A percentile compares a stretch with the other conserved stretches of the same genome.
Evolutionary conservation across 305 asterid species (phyloP).

Genomic region (Ilex paraguariensis): DNA sequence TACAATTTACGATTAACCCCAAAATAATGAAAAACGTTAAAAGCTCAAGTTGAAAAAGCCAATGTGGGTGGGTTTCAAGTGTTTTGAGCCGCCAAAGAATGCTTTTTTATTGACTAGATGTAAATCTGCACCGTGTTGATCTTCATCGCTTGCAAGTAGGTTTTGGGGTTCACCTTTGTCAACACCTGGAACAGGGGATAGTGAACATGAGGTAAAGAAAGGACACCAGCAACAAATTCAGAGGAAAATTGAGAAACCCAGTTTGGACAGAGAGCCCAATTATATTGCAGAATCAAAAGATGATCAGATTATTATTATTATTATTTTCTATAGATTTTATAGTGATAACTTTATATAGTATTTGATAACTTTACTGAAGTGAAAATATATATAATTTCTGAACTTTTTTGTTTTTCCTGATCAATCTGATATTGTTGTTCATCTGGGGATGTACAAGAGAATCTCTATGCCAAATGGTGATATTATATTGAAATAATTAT

Average conservation of each 20-base stretch:
- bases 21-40: too few relatives aligned
- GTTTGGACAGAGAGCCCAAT: constrained; percentile 6
- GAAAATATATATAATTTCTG: too few relatives aligned
- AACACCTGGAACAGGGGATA: not conserved
- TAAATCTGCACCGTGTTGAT: constrained; percentile 94
- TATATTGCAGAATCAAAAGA: not conserved
- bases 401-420: too few relatives aligned
- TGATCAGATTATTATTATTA: not conserved
- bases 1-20: too few relatives aligned
- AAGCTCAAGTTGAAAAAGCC: constrained; percentile 9
- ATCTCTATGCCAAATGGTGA: too few relatives aligned
- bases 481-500: not conserved
- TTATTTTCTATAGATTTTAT: too few relatives aligned
- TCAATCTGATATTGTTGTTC: too few relatives aligned
- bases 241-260: not conserved
- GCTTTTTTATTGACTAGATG: constrained; percentile 72
- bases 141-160: constrained; percentile 63
- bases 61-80: constrained; percentile 20
- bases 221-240: not conserved
- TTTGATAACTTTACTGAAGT: too few relatives aligned
- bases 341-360: too few relatives aligned
- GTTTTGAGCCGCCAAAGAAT: constrained; percentile 49
- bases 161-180: constrained; percentile 49
- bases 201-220: constrained; percentile 9
- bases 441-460: too few relatives aligned